Conservation (phyloP, 495 filamentous ascomycete genomes). For the Cryomyces antarcticus region DNA sequence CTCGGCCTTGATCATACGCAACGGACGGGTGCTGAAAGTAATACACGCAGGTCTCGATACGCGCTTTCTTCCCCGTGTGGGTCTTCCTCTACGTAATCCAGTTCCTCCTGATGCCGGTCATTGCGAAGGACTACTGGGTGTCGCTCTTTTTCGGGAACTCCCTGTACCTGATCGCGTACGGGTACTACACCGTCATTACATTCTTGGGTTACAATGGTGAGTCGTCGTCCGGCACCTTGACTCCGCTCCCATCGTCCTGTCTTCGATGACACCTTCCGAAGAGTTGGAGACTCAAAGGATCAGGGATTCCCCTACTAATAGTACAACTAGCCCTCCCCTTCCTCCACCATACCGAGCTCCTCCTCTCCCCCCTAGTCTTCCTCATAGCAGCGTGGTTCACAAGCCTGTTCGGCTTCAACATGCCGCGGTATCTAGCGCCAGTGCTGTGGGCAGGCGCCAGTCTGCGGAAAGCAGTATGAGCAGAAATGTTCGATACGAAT, state of each 20-base stretch:
- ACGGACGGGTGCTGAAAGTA: background rate
- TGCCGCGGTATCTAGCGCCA: constrained; percentile 30
- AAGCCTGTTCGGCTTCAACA: constrained; percentile 37
- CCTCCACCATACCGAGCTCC: constrained; percentile 50
- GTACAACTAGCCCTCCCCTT: constrained; percentile 37
- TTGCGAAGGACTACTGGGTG: constrained; percentile 32
- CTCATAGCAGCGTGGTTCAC: constrained; percentile 41
- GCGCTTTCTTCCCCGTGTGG: constrained; percentile 58
- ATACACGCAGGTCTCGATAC: constrained; percentile 37
- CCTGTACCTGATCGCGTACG: constrained; percentile 46
- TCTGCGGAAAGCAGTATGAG: constrained; percentile 17
- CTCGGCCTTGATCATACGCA: background rate
- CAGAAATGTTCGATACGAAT: too few species aligned
- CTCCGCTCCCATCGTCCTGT: background rate
- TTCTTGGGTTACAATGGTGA: constrained; percentile 54
- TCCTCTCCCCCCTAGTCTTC: constrained; percentile 40
- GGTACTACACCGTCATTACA: constrained; percentile 51
- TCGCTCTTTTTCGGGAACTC: constrained; percentile 51
- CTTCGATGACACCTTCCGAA: too few species aligned
- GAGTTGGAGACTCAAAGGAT: too few species aligned
- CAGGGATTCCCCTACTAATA: constrained; percentile 1
- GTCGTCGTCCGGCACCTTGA: background rate
- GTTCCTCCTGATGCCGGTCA: constrained; percentile 47
- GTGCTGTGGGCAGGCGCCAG: constrained; percentile 24
- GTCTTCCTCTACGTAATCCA: constrained; percentile 53